Evolutionary conservation across 768 basidiomycete species (phyloP), one percentile per base, ranked within the genome.

Genomic region (Paxillus rubicundulus): DNA sequence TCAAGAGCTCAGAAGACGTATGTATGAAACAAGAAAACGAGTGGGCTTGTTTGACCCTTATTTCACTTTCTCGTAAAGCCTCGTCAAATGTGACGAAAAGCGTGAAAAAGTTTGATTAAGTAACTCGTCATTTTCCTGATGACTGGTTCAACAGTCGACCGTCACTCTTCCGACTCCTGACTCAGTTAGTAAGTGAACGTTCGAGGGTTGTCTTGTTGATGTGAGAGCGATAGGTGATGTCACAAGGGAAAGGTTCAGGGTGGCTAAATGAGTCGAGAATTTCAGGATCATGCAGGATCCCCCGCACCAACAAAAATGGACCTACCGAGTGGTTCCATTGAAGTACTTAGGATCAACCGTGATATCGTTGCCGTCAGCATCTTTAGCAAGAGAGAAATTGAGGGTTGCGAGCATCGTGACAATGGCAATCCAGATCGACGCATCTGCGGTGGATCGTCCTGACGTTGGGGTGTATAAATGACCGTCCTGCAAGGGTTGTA

Each of bases 401-500:
- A 41, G 41, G 39, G 36, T 45, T 10, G 41, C 43, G 16, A 20
- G 55, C 43, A 41, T 56, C 40, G 44, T 57, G 16, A 17, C 54
- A 1, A 55, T 45, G 5, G 45, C 41, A 27, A 28, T 27, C 54
- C 54, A 55, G 7, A 55, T 8, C 2, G 54, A 52, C 14, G 50
- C 45, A 8, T 52, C 54, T 9, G 54, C 54, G 32, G 28, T 14
- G 18, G 51, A 13, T 39, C 54, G 54, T 9, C 55, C 55, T 49
- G 9, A 33, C 10, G 5, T 33, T 5, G 33, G 5, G 2, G 13
- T 12, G 33, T 13, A 12, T 33, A 33, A 33, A 33, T 13, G 33
- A 14, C 12, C 10, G 32, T 9, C 10, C 32, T 7, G 32, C 10
- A 10, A 9, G 8, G 32, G 10, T 2, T 32, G 32, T 2, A 9